Evolutionary conservation across 2,329 filamentous ascomycete genomes (phyloP).

Genomic region (Ophiognomonia clavigignenti-juglandacearum): DNA sequence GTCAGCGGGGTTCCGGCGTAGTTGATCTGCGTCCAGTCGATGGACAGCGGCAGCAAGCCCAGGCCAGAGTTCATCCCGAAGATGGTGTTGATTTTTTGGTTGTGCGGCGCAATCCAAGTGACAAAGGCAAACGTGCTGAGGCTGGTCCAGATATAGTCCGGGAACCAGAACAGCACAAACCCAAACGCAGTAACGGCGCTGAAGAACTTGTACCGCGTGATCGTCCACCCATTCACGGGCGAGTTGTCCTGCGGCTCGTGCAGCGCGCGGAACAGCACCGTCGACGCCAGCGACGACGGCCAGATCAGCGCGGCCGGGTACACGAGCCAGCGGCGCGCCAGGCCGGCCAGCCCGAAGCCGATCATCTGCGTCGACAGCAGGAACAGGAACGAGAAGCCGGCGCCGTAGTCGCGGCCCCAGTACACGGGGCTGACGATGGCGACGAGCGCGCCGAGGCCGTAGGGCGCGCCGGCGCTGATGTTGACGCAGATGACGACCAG

Average conservation of each 20-base stretch:
- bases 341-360: slow-evolving; percentile 29
- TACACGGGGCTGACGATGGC: slow-evolving; percentile 29
- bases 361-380: slow-evolving; percentile 27
- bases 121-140: slow-evolving; percentile 21
- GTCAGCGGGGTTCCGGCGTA: slow-evolving; percentile 25
- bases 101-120: slow-evolving; percentile 19
- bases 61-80: slow-evolving; percentile 20
- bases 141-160: slow-evolving; percentile 20
- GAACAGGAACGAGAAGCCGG: slow-evolving; percentile 28
- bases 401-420: slow-evolving; percentile 28
- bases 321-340: slow-evolving; percentile 29
- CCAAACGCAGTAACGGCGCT: slow-evolving; percentile 23
- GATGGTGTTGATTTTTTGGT: slow-evolving; percentile 19
- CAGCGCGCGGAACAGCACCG: slow-evolving; percentile 28
- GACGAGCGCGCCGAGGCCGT: slow-evolving; percentile 23
- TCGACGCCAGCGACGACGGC: slow-evolving; percentile 29
- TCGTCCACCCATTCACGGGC: slow-evolving; percentile 28
- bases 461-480: slow-evolving; percentile 24
- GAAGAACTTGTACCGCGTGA: slow-evolving; percentile 31
- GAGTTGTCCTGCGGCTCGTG: slow-evolving; percentile 26
- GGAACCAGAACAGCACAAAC: slow-evolving; percentile 24
- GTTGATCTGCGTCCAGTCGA: slow-evolving; percentile 30
- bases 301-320: slow-evolving; percentile 31
- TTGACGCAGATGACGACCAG: slow-evolving; percentile 29
- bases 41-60: slow-evolving; percentile 24